Conservation (phyloP, 768 basidiomycete genomes). For the Sutorius australiensis region DNA sequence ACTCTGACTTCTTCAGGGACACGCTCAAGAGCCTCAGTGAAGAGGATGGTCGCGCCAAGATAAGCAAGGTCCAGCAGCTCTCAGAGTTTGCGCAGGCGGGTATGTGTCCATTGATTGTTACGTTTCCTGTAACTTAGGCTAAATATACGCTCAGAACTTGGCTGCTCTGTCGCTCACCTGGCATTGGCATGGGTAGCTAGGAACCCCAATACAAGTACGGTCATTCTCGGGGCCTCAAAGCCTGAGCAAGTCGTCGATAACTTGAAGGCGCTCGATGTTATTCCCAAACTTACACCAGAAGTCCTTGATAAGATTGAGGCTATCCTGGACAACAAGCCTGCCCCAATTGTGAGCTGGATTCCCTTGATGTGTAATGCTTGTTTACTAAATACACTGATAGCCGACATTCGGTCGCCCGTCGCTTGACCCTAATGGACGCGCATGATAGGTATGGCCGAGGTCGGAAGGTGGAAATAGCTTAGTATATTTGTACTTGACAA, state of each 20-base stretch:
- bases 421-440: conserved; percentile 28
- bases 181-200: conserved; percentile 55
- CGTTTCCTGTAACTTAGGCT: background rate
- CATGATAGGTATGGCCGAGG: conserved; percentile 1
- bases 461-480: background rate
- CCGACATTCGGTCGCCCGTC: conserved; percentile 25
- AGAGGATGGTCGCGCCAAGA: conserved; percentile 42
- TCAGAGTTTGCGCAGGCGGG: conserved; percentile 41
- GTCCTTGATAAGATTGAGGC: conserved; percentile 49
- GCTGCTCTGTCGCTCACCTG: conserved; percentile 44
- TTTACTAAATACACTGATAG: conserved; percentile 17
- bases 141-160: conserved; percentile 35
- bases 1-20: conserved; percentile 44
- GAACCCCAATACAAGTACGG: conserved; percentile 47
- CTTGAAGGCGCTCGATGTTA: conserved; percentile 48
- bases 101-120: conserved; percentile 2
- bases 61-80: conserved; percentile 47
- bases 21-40: conserved; percentile 41
- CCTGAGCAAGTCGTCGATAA: conserved; percentile 48
- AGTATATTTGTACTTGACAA: background rate
- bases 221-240: conserved; percentile 48
- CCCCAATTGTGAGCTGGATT: conserved; percentile 24
- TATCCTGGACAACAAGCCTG: conserved; percentile 43
- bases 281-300: conserved; percentile 52
- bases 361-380: background rate